phyloP scores from a whole-genome alignment of 169 alveolate species.

The Cryptosporidium bovis region DNA sequence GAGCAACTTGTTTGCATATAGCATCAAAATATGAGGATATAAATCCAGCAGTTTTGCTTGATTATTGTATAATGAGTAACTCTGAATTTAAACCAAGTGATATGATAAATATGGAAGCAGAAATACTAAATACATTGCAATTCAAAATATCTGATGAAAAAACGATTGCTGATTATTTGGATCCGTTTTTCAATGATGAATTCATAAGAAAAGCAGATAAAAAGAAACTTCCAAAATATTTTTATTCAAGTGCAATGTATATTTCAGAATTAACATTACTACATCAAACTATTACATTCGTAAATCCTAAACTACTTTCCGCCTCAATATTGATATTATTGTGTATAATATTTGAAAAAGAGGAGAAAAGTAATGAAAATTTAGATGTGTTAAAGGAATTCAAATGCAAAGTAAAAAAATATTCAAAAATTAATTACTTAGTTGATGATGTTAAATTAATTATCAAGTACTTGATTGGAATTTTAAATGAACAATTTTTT shows the following conservation, averaged over 20 bases:
- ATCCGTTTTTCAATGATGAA: conserved; percentile 35
- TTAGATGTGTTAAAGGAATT: conserved; percentile 12
- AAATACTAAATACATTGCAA: conserved; percentile 49
- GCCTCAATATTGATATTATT: conserved; percentile 34
- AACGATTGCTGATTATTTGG: conserved; percentile 52
- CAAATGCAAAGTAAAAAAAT: conserved; percentile 13
- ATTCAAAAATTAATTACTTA: conserved; percentile 9
- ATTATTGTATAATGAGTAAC: conserved; percentile 70
- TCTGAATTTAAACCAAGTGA: conserved; percentile 65
- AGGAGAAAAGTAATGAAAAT: conserved; percentile 14
- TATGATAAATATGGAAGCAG: conserved; percentile 70
- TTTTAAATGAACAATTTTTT: conserved; percentile 60
- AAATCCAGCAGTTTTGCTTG: conserved; percentile 69
- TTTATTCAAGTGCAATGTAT: conserved; percentile 53
- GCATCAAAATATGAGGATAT: conserved; percentile 71
- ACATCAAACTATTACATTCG: conserved; percentile 47
- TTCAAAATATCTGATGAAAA: conserved; percentile 36
- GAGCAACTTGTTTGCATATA: conserved; percentile 69
- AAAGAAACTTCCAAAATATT: conserved; percentile 33
- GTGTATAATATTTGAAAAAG: conserved; percentile 40
- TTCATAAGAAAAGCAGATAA: not conserved
- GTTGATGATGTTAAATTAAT: conserved; percentile 23
- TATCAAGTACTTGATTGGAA: conserved; percentile 31
- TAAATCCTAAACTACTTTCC: conserved; percentile 24
- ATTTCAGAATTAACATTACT: conserved; percentile 56